A percentile compares a stretch with the other conserved stretches of the same genome.
Evolutionary conservation across 768 basidiomycete species (phyloP).

Genomic region (Mycena floridula): DNA sequence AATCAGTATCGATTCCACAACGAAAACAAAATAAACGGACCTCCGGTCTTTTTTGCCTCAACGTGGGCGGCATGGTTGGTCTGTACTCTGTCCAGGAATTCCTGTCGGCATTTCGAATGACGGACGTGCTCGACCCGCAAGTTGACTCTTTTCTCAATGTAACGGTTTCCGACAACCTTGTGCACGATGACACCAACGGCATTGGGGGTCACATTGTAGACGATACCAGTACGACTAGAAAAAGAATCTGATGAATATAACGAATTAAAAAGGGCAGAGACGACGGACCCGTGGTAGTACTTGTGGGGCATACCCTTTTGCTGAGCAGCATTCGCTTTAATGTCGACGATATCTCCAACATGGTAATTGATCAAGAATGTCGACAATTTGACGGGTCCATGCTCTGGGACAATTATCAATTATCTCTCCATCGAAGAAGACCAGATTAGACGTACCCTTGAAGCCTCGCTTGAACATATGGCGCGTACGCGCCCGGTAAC

Average conservation of each 20-base stretch:
- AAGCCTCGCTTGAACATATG: conserved; percentile 99
- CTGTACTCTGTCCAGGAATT: conserved; percentile 96
- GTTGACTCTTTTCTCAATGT: conserved; percentile 99
- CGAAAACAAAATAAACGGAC: conserved; percentile 36
- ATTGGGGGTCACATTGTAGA: conserved; percentile 95
- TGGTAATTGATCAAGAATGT: conserved; percentile 92
- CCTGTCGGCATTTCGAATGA: conserved; percentile 97
- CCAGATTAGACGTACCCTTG: conserved; percentile 62
- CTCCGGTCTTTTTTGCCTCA: conserved; percentile 87
- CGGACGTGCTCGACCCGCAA: conserved; percentile 91
- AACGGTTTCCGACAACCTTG: conserved; percentile 98
- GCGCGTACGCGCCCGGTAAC: conserved; percentile 99
- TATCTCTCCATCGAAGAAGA: background rate
- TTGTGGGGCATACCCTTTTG: conserved; percentile 99
- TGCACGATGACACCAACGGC: conserved; percentile 96
- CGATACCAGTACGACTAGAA: conserved; percentile 88
- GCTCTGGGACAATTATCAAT: conserved; percentile 45
- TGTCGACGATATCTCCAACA: conserved; percentile 98
- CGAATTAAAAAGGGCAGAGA: conserved; percentile 1
- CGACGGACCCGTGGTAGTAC: conserved; percentile 89
- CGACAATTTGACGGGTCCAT: conserved; percentile 85
- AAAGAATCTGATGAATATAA: background rate
- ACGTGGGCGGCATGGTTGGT: conserved; percentile 77
- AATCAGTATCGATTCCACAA: background rate
- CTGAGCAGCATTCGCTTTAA: conserved; percentile 98